A percentile compares a stretch with the other conserved stretches of the same genome.
These are phyloP conservation scores for Linum lewisii DNA, from an alignment of 345 rosid species.

Conservation along the genomic window DNA sequence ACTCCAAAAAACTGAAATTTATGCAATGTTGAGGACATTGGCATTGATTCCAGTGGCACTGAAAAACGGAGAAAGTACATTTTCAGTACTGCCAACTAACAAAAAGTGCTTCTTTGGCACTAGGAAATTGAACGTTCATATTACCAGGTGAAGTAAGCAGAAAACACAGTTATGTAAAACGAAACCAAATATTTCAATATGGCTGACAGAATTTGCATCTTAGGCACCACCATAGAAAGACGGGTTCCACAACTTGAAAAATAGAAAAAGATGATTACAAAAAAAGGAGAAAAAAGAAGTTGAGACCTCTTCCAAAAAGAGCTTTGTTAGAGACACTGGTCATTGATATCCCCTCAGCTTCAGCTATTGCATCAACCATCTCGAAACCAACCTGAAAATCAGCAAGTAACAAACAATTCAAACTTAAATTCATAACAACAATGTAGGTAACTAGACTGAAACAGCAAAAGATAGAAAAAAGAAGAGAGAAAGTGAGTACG, in stretches of 20 bases:
- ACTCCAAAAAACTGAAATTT: no score
- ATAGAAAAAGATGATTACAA: neutral
- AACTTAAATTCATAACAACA: neutral
- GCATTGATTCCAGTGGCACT: no score
- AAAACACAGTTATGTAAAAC: no score
- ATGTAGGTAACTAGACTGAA: neutral
- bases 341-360: conserved; percentile 79
- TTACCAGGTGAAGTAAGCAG: no score
- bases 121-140: no score
- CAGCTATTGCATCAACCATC: conserved; percentile 82
- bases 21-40: no score
- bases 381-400: conserved; percentile 65
- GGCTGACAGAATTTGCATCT: no score
- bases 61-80: no score
- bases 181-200: no score
- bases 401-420: neutral
- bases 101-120: no score
- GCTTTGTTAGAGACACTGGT: conserved; percentile 55
- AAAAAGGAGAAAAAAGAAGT: neutral
- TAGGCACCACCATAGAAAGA: neutral
- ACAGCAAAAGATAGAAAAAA: no score
- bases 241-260: neutral
- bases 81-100: no score
- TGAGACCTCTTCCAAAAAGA: conserved; percentile 66
- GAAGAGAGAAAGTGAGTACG: neutral